Percentiles rank a stretch among this genome's conserved stretches.
phyloP scores from a whole-genome alignment of 2,329 filamentous ascomycete species.

The Fusarium verrucosum region DNA sequence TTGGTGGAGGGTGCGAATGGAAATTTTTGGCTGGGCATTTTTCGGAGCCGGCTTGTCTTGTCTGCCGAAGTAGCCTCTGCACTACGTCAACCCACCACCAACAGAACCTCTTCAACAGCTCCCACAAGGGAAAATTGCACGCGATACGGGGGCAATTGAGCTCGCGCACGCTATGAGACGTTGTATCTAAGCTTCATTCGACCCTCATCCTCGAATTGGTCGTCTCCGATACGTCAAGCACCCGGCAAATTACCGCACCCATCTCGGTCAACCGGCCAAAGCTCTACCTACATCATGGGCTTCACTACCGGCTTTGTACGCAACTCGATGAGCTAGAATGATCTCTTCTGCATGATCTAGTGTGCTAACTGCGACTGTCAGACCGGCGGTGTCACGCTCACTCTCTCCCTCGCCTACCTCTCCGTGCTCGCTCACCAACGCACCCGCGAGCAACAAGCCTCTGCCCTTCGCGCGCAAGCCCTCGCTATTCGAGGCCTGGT shows the following conservation, averaged over 20 bases:
- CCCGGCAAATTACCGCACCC: slow-evolving; percentile 46
- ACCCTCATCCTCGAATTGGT: slow-evolving; percentile 33
- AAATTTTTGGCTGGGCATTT: slow-evolving; percentile 47
- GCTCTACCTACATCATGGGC: slow-evolving; percentile 64
- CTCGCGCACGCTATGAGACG: slow-evolving; percentile 49
- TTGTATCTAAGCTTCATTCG: slow-evolving; percentile 38
- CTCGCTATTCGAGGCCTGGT: slow-evolving; percentile 62
- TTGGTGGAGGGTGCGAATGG: slow-evolving; percentile 46
- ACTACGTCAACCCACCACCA: slow-evolving; percentile 46
- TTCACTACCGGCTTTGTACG: slow-evolving; percentile 79
- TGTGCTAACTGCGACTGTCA: slow-evolving; percentile 48
- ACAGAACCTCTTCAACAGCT: slow-evolving; percentile 37
- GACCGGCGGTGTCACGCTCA: slow-evolving; percentile 80
- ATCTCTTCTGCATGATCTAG: background rate
- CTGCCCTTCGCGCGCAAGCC: slow-evolving; percentile 65
- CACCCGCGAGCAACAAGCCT: slow-evolving; percentile 68
- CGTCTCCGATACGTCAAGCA: slow-evolving; percentile 26
- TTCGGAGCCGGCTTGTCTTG: slow-evolving; percentile 46
- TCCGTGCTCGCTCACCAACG: slow-evolving; percentile 75
- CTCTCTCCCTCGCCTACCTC: slow-evolving; percentile 77
- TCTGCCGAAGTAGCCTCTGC: slow-evolving; percentile 41
- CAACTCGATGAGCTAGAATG: slow-evolving; percentile 27
- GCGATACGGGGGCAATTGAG: slow-evolving; percentile 40
- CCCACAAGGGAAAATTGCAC: slow-evolving; percentile 20
- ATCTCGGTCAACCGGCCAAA: slow-evolving; percentile 40